Evolutionary conservation across 257 asterid genomes (phyloP).

Genomic region (Forsythia suspensa): DNA sequence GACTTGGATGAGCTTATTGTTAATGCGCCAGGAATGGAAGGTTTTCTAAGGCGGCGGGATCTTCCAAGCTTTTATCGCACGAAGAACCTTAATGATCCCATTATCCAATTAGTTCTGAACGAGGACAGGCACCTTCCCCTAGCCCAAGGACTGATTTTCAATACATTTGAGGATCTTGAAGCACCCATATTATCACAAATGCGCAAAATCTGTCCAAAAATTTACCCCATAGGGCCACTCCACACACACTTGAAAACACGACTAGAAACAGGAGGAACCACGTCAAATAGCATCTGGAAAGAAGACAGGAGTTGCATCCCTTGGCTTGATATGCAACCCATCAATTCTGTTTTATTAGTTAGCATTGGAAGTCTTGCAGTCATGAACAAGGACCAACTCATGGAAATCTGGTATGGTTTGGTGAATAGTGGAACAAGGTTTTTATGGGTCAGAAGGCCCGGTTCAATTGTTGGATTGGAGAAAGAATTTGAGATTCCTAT

Average conservation of each 20-base stretch:
- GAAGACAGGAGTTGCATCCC: constrained; percentile 53
- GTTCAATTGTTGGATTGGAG: constrained; percentile 27
- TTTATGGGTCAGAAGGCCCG: constrained; percentile 60
- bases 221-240: constrained; percentile 68
- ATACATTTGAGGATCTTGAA: constrained; percentile 69
- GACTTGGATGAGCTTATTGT: constrained; percentile 42
- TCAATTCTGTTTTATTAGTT: constrained; percentile 48
- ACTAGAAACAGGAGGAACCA: background rate
- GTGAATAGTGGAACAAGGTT: constrained; percentile 53
- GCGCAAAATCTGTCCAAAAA: constrained; percentile 37
- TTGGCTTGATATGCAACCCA: constrained; percentile 58
- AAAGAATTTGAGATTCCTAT: constrained; percentile 14
- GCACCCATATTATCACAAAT: constrained; percentile 42
- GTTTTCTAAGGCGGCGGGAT: constrained; percentile 63
- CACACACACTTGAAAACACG: constrained; percentile 46
- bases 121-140: constrained; percentile 41
- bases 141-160: constrained; percentile 66
- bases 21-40: constrained; percentile 56
- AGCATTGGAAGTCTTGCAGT: constrained; percentile 61
- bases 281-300: constrained; percentile 43
- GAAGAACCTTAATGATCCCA: constrained; percentile 20
- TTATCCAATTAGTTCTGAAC: constrained; percentile 26
- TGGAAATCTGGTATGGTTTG: constrained; percentile 61
- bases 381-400: constrained; percentile 32
- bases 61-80: constrained; percentile 60